Percentiles rank a stretch among this genome's conserved stretches.
phyloP scores from a whole-genome alignment of 2,329 filamentous ascomycete species.

The Verticillium isaacii region DNA sequence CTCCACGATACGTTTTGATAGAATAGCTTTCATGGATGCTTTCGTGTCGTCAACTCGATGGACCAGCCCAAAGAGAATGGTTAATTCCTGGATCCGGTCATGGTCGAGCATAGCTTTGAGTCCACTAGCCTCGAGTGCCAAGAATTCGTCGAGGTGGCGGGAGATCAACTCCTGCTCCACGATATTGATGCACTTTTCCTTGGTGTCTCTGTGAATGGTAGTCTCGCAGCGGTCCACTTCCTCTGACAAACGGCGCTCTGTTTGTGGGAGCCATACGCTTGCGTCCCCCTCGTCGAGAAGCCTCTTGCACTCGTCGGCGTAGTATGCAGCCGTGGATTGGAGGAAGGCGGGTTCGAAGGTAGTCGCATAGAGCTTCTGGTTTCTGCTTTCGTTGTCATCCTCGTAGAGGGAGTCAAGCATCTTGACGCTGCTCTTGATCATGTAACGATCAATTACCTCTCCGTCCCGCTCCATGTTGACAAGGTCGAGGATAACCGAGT shows the following conservation, averaged over 20 bases:
- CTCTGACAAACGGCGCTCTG: conserved; percentile 69
- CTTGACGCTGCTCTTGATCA: conserved; percentile 77
- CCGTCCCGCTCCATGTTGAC: conserved; percentile 89
- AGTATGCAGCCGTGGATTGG: conserved; percentile 66
- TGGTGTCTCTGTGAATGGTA: conserved; percentile 69
- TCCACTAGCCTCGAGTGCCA: conserved; percentile 80
- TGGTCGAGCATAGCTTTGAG: conserved; percentile 89
- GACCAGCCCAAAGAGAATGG: conserved; percentile 77
- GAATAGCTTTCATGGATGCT: conserved; percentile 59
- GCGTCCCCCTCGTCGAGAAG: conserved; percentile 77
- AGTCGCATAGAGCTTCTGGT: conserved; percentile 76
- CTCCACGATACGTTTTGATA: conserved; percentile 72
- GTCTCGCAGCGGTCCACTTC: conserved; percentile 80
- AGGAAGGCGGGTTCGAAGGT: conserved; percentile 80
- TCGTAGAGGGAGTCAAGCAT: conserved; percentile 92
- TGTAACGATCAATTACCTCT: conserved; percentile 76
- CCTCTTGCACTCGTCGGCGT: conserved; percentile 67
- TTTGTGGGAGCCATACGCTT: conserved; percentile 73
- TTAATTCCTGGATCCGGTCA: conserved; percentile 71
- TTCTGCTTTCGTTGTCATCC: conserved; percentile 69
- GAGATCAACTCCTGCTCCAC: conserved; percentile 78
- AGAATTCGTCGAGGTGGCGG: conserved; percentile 72
- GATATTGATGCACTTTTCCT: conserved; percentile 68
- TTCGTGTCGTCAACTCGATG: conserved; percentile 73
- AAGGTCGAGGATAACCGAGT: conserved; percentile 80